Base-by-base conservation (phyloP, 148 eudicot species). In the Nyssa sinensis region DNA sequence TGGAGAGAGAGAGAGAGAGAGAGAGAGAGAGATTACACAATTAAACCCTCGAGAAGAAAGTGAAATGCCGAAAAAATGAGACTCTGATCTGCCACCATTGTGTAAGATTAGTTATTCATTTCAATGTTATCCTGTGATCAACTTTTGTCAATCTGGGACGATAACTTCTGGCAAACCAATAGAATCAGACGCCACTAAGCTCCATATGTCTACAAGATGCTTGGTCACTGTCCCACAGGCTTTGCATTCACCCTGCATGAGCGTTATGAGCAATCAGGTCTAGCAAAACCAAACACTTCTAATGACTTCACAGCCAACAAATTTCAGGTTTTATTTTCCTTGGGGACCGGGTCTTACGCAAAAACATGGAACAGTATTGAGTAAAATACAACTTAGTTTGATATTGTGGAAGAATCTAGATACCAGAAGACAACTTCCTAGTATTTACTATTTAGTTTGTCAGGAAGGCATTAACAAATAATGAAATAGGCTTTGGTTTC, bases 1-100 rank as follows among this genome's bases (percentile, higher is more conserved):
- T 61, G 66, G 31, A 78, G 51, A 57, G 75, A 3, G 66, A 47
- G 34, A n/a, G 39, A 65, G 69, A 39, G 44, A 37, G 44, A 37
- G 44, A 37, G 57, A 19, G 59, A 19, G 2, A 19, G 59, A 55
- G 19, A 74, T 51, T 63, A 75, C 34, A 63, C 30, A 35, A n/a
- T 32, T 57, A 34, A 58, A 67, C 51, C 58, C 13, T 41, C n/a
- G n/a, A n/a, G 3, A 2, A 35, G 27, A 10, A 66, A 75, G 72
- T n/a, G 59, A 67, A 67, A 75, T 11, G 24, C 25, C 32, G 19
- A 25, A 27, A 49, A 65, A 65, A 35, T 35, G 34, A 2, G 59
- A 55, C 23, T 55, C 25, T 55, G 59, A 55, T 55, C 59, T 19
- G 19, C 25, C 59, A 21, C 59, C 59, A 55, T 13, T 13, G 7